Evolutionary conservation across 2,329 filamentous ascomycete genomes (phyloP).

Genomic region (Thelonectria olida): DNA sequence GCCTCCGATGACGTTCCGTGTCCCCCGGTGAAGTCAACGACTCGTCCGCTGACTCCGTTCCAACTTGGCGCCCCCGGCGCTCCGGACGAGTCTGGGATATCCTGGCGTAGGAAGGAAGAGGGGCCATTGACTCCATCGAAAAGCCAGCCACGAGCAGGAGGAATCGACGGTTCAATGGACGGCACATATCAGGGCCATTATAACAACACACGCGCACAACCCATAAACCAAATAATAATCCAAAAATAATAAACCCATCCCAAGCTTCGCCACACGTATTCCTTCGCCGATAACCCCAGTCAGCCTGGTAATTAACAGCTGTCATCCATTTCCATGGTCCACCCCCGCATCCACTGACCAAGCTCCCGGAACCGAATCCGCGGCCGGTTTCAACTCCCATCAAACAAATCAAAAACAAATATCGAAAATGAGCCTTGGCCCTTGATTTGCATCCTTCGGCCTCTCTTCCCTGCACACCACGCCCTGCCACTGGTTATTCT

Average conservation of each 20-base stretch:
- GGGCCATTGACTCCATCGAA: too few relatives aligned
- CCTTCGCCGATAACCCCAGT: slow-evolving; percentile 25
- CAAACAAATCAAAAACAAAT: slow-evolving; percentile 1
- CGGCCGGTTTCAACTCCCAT: slow-evolving; percentile 20
- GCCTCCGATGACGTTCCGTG: slow-evolving; percentile 27
- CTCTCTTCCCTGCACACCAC: slow-evolving; percentile 18
- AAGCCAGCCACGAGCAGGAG: too few relatives aligned
- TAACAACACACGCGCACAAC: neutral
- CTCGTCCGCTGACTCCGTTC: neutral
- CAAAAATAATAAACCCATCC: neutral
- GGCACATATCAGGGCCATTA: neutral
- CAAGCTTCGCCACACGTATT: slow-evolving; percentile 25
- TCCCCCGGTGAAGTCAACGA: neutral
- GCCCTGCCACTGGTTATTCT: slow-evolving; percentile 23
- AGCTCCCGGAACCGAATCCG: slow-evolving; percentile 35
- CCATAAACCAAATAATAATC: neutral
- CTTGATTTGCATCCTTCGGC: slow-evolving; percentile 9
- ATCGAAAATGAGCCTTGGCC: neutral
- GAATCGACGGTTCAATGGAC: neutral
- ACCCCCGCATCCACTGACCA: slow-evolving; percentile 39
- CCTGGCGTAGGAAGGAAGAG: too few relatives aligned
- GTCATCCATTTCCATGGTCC: slow-evolving; percentile 36
- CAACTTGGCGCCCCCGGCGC: slow-evolving; percentile 18
- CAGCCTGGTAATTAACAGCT: slow-evolving; percentile 27
- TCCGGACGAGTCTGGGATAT: slow-evolving; percentile 31